Evolutionary conservation across 257 asterid species (phyloP).

Genomic region (Rubia yunnanensis): DNA sequence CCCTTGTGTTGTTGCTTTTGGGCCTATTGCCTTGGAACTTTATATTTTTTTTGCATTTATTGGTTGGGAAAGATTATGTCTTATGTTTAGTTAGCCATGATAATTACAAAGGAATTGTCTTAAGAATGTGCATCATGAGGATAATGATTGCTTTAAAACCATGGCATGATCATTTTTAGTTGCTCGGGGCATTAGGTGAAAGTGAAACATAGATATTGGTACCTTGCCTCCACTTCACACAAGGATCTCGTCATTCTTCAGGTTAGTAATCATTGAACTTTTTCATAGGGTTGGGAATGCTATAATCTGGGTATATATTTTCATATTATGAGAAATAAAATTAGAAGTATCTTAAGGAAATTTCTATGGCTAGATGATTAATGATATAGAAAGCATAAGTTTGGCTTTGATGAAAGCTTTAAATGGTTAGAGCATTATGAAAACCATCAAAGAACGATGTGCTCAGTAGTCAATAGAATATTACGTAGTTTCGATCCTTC

Average conservation of each 20-base stretch:
- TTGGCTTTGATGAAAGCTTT: not conserved
- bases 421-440: not conserved
- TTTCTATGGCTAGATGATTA: not conserved
- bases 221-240: slow-evolving; percentile 44
- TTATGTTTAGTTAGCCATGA: too few species aligned
- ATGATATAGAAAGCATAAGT: not conserved
- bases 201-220: too few species aligned
- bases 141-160: not conserved
- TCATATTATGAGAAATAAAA: not conserved
- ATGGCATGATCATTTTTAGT: not conserved
- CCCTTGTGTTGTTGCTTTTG: not conserved
- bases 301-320: not conserved
- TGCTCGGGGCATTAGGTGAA: too few species aligned
- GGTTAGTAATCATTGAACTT: slow-evolving; percentile 30
- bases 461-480: not conserved
- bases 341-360: not conserved
- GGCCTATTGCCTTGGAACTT: not conserved
- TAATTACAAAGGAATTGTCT: not conserved
- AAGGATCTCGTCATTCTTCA: slow-evolving; percentile 76
- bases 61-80: not conserved
- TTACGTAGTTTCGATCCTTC: slow-evolving; percentile 1
- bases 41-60: not conserved
- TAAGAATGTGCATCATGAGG: not conserved
- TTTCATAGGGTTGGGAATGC: not conserved
- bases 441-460: not conserved